phyloP scores from a whole-genome alignment of 495 filamentous ascomycete genomes.

The Hypoxylon trugodes region DNA sequence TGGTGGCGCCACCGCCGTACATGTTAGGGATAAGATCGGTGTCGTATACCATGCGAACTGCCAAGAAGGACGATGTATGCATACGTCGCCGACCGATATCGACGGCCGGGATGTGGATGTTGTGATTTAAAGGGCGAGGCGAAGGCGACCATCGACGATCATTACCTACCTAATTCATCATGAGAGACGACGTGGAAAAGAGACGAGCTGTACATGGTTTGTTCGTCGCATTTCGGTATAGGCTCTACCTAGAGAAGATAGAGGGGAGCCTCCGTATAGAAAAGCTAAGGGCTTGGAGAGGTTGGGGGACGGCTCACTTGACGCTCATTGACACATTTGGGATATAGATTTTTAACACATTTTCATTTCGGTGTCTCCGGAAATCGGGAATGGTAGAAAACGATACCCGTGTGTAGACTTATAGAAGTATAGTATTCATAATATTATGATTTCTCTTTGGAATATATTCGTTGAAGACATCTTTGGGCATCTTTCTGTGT shows the following conservation, averaged over 20 bases:
- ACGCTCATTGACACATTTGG: slow-evolving; percentile 4
- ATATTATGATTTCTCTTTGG: slow-evolving; percentile 8
- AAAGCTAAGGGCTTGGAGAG: not conserved
- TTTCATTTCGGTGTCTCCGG: not conserved
- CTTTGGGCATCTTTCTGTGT: no score
- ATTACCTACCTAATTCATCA: not conserved
- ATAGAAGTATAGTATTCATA: slow-evolving; percentile 15
- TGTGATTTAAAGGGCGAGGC: slow-evolving; percentile 18
- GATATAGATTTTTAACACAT: slow-evolving; percentile 12
- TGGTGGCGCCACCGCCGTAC: slow-evolving; percentile 58
- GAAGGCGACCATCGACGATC: no score
- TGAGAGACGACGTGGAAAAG: not conserved
- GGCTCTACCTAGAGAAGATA: not conserved
- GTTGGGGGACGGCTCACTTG: slow-evolving; percentile 1
- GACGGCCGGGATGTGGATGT: slow-evolving; percentile 25
- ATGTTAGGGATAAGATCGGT: slow-evolving; percentile 52
- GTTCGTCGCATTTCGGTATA: not conserved
- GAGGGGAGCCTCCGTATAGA: not conserved
- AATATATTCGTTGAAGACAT: not conserved
- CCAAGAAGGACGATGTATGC: slow-evolving; percentile 51
- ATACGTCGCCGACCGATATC: slow-evolving; percentile 16
- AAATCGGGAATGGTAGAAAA: slow-evolving; percentile 3
- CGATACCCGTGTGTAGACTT: slow-evolving; percentile 9
- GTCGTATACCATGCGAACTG: slow-evolving; percentile 65
- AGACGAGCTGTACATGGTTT: not conserved